Evolutionary conservation across 371 early-diverging fungal genomes (phyloP), one percentile per base, ranked within the genome.

Genomic region (Mucor piriformis): DNA sequence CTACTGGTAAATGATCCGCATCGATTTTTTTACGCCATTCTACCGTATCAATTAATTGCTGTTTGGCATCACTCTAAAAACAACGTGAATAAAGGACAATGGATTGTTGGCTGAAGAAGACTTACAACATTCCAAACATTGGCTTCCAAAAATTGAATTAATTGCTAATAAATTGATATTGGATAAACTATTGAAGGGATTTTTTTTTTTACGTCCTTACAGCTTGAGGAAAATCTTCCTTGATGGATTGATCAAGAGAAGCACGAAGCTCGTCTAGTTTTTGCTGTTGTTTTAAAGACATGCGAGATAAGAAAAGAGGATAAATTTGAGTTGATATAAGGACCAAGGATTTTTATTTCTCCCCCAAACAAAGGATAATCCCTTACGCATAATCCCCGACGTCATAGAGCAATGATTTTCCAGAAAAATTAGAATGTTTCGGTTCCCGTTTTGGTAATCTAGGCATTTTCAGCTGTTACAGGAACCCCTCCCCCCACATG

Each of bases 1-100:
- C 86, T 8, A 88, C 74, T 3, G 89, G 88, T 38, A 89, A 58
- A 2, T 73, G 71, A 51, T 93, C 92, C 47, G 91, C 73, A n/a
- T 74, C 63, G 40, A 87, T 77, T 24, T 75, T 63, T 40, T 70
- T 67, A 47, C 93, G 81, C 93, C 93, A 93, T 46, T 81, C 62
- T 33, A 84, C 58, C 54, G 89, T 90, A 12, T 78, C 84, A 10
- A 68, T 50, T 8, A 91, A 54, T 79, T 90, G 90, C 16, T 83
- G 72, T 50, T 83, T 79, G 1, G 92, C 88, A 49, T 81, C 82
- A 18, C 72, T 62, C 88, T 88, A 77, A 29, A 23, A 11, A 37
- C 51, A 6, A 1, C 11, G 3, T 34, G 4, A 1, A 2, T 13
- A 24, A 12, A 25, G n/a, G 4, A 10, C 3, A 25, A 12, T 23